Base-by-base conservation (phyloP, 2,329 filamentous ascomycete species). In the Leptographium wingfieldii region DNA sequence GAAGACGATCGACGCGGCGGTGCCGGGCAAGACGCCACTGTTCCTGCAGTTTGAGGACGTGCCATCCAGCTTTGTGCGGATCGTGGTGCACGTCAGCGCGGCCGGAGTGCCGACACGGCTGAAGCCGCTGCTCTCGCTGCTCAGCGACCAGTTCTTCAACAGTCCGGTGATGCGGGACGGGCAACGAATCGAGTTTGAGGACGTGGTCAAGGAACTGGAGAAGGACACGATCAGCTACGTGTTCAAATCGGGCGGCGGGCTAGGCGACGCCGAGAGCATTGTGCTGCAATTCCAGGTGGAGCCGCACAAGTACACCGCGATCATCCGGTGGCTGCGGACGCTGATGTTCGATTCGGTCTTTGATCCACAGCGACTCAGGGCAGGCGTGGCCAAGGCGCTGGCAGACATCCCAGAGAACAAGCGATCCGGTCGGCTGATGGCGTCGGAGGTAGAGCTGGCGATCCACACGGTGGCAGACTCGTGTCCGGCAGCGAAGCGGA, bases 31-130 rank as follows among this genome's bases (percentile, higher is more conserved):
- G 22, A 77, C 75, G 7, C 70, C 85, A n/a, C 76, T 97, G 2
- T 99, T 96, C 72, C 80, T 99, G n/a, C 92, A 99, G 72, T 99
- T 95, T 65, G 94, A 99, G 73, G 86, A 96, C 68, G 91, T 97
- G 16, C 86, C 87, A 2, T 95, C 90, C 61, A 95, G 90, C 69
- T 99, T 99, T 70, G 90, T 95, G 7, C 87, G 92, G 66, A 80
- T 97, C 61, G 86, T 84, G 55, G 73, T 97, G 27, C 83, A 94
- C 60, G 77, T 97, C 56, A 90, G 90, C 58, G 95, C 91, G 0
- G 81, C 84, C 2, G 77, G 83, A 38, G 77, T 96, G 1, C 90
- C 92, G 0, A 80, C 87, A n/a, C 82, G 92, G 64, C 80, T 92
- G 61, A 91, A 92, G 69, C 94, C 94, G 3, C 74, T 99, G 27